Evolutionary conservation across 176 grass and related monocot species (phyloP), one percentile per base, ranked within the genome.

Genomic region (Tillandsia leiboldiana): DNA sequence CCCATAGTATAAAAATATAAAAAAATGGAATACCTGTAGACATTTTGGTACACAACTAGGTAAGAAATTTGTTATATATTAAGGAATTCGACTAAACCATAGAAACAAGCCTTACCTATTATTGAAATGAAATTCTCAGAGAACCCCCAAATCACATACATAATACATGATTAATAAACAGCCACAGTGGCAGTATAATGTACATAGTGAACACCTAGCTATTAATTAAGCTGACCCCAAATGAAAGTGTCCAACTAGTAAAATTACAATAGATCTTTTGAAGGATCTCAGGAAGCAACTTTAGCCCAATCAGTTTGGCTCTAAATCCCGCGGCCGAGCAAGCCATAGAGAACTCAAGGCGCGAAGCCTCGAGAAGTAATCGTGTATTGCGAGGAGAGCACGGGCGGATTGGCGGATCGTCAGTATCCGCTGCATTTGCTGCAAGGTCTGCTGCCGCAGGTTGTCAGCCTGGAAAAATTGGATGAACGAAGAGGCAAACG

Each of bases 291-390:
- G 20, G 54, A 59, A 59, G 9, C 54, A 61, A 18, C 56, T 61
- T 8, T 8, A 22, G 22, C 12, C 10, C 4, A 23, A 61, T 61
- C 56, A 61, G 22, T 61, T 61, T 61, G 15, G 56, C 13, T 61
- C 56, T n/a, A 87, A 92, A 73, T 96, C 93, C 57, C 85, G 85
- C 1, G 93, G 93, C 48, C 93, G 78, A 79, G 93, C 93, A 76
- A 96, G 89, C 93, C 93, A 96, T 22, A 96, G 81, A 74, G 93
- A 96, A 67, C 93, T 96, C 71, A 96, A 71, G 73, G 93, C 93
- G 71, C 93, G 88, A 64, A 96, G 88, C 12, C 93, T 82, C 18
- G 93, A 96, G 58, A 85, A 91, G 70, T 96, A 96, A 86, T 92
- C 93, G 50, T 77, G 82, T 82, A 92, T 92, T 14, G 90, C 88